Evolutionary conservation across 306 rosid species (phyloP), one percentile per base, ranked within the genome.

Genomic region (Prinsepia uniflora): DNA sequence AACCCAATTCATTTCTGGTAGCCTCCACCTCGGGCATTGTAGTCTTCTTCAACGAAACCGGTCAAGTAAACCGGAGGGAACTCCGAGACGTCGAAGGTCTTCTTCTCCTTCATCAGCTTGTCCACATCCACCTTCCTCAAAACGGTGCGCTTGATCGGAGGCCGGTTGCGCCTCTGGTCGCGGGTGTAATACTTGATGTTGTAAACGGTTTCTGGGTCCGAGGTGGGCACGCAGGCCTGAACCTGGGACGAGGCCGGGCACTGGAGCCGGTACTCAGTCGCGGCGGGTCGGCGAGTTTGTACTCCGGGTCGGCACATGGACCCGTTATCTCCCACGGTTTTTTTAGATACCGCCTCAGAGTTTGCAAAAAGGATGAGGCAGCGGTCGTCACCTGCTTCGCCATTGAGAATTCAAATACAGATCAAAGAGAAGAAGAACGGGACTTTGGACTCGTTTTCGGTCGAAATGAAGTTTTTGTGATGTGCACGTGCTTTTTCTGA

Each of bases 301-400:
- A 95, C 65, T 91, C 99, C 0, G 96, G 96, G 60, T 68, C 62
- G 8, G 99, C 88, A 36, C 90, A 86, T 0, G 99, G 99, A 0
- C 99, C 99, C 9, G 99, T 95, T 41, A 86, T 82, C 86, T 95
- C 99, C 99, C 99, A 89, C 19, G 99, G 99, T 81, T 86, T 87
- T 86, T 91, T 95, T 43, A 95, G 10, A 85, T 77, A 87, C 7
- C 96, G 86, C 81, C 24, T 87, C 68, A 95, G 89, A 77, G 80
- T 84, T 79, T 80, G 86, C 43, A 73, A 17, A 41, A 84, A 22
- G 17, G 91, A 77, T 1, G 83, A 67, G 17, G 66, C 18, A 10
- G 74, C 81, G 18, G 72, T 3, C 34, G 77, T 48, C 39, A 24
- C 72, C 39, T 70, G 10, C 39, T 83, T 83, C 64, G 84, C 80